A percentile compares a stretch with the other conserved stretches of the same genome.
Conservation (phyloP, 1,139 yeast species). For the Suhomyces ambrosiae region DNA sequence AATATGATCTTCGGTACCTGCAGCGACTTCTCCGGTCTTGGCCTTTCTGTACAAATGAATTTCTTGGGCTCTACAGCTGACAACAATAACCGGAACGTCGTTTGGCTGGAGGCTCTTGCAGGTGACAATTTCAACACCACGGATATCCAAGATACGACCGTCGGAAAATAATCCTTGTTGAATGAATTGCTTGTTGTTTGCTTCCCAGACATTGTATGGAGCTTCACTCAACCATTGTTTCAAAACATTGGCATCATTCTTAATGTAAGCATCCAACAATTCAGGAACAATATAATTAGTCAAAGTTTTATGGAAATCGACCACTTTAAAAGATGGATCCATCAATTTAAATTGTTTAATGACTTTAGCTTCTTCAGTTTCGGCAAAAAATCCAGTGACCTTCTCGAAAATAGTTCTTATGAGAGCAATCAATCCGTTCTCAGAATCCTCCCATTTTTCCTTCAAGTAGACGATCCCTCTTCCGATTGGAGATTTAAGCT, state of each 20-base stretch:
- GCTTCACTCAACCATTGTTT: constrained; percentile 96
- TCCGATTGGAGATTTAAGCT: constrained; percentile 70
- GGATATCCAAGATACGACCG: constrained; percentile 86
- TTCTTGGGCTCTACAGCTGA: constrained; percentile 96
- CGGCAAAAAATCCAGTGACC: constrained; percentile 87
- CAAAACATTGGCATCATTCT: constrained; percentile 82
- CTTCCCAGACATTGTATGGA: constrained; percentile 92
- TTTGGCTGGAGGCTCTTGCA: constrained; percentile 90
- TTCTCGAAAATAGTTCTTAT: constrained; percentile 80
- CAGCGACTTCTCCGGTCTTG: constrained; percentile 92
- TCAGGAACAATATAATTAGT: constrained; percentile 96
- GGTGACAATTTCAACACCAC: constrained; percentile 92
- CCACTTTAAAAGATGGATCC: constrained; percentile 86
- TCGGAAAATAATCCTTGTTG: constrained; percentile 93
- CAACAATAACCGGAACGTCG: constrained; percentile 89
- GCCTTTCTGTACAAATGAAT: constrained; percentile 85
- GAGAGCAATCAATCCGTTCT: constrained; percentile 84
- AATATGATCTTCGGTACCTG: constrained; percentile 94
- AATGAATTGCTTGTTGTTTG: constrained; percentile 88
- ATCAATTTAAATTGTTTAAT: constrained; percentile 80
- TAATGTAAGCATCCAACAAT: constrained; percentile 90
- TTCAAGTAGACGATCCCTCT: constrained; percentile 62
- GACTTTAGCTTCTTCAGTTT: constrained; percentile 94
- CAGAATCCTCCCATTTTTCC: constrained; percentile 89
- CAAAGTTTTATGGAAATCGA: constrained; percentile 78